Base-by-base conservation (phyloP, 2,329 filamentous ascomycete genomes). In the Penicillium concentricum region DNA sequence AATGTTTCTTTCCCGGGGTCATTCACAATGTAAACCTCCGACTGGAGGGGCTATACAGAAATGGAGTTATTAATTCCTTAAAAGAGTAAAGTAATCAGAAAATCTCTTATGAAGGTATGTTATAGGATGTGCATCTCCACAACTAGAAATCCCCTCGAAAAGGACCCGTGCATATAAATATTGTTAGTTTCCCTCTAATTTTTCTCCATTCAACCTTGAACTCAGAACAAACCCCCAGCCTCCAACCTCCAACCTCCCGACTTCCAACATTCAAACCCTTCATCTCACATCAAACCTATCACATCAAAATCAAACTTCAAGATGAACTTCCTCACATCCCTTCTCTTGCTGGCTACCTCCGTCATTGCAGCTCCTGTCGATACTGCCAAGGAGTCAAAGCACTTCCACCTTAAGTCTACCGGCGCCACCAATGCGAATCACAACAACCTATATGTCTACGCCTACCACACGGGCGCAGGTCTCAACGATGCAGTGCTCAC, bases 391-490 rank as follows among this genome's bases (percentile, higher is more conserved):
- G 20, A 44, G 12, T 43, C 63, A n/a, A 64, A 62, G n/a, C 50
- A 62, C 32, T 75, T 74, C 61, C 62, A 67, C 51, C 64, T 76
- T 32, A 76, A 75, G 60, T 71, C 74, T 20, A 57, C 60, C n/a
- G 66, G 60, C 13, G 62, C 69, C 10, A 51, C 56, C 22, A 65
- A 69, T 46, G 22, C 60, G 0, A 45, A 65, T 1, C 68, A 74
- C 59, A 74, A 75, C 61, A 54, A 72, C 57, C 69, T 75, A 51
- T 76, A 72, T 30, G 64, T 77, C 28, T 67, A 68, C 28, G 62
- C 67, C 37, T 77, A 74, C 60, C 75, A 77, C 65, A 75, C 73
- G n/a, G 73, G 71, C 18, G 74, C 74, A n/a, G 75, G 72, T 15
- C 54, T 72, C 28, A 72, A 69, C 32, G 74, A 76, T 57, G 73